phyloP scores from a whole-genome alignment of 805 yeast genomes.

The Vanderwaltozyma verrucispora region DNA sequence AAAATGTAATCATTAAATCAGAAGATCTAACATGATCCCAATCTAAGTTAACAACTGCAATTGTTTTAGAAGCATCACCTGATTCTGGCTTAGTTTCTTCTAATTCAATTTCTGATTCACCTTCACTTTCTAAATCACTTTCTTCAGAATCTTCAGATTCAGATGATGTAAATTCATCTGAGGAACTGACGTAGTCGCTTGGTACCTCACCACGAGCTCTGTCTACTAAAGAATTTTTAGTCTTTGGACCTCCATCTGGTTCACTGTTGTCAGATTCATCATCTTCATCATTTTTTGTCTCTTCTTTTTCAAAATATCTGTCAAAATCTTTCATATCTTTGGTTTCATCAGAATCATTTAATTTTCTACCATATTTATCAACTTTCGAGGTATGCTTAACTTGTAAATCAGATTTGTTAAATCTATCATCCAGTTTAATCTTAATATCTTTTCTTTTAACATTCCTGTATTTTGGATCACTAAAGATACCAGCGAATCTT shows the following conservation, averaged over 20 bases:
- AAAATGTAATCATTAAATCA: slow-evolving; percentile 82
- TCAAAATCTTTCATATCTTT: slow-evolving; percentile 45
- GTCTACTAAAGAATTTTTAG: slow-evolving; percentile 23
- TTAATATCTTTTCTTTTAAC: slow-evolving; percentile 62
- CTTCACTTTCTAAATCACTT: slow-evolving; percentile 36
- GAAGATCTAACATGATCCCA: slow-evolving; percentile 92
- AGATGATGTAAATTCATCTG: slow-evolving; percentile 37
- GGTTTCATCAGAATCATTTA: slow-evolving; percentile 29
- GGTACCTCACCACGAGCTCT: slow-evolving; percentile 64
- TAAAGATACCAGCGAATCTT: slow-evolving; percentile 67
- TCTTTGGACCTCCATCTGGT: slow-evolving; percentile 13
- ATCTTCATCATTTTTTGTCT: slow-evolving; percentile 15
- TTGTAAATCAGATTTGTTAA: slow-evolving; percentile 50
- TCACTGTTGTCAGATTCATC: slow-evolving; percentile 16
- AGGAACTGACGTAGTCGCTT: slow-evolving; percentile 32
- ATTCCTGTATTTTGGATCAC: slow-evolving; percentile 78
- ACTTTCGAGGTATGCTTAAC: slow-evolving; percentile 54
- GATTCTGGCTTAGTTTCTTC: slow-evolving; percentile 60
- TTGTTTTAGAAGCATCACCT: slow-evolving; percentile 71
- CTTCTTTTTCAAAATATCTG: slow-evolving; percentile 49
- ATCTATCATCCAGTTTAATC: slow-evolving; percentile 78
- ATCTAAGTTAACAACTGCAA: slow-evolving; percentile 93
- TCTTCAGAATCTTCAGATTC: slow-evolving; percentile 35
- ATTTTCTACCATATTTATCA: slow-evolving; percentile 80
- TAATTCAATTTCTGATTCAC: slow-evolving; percentile 44